Conservation (phyloP, 192 early-diverging fungal genomes). For the Mortierella hygrophila region DNA sequence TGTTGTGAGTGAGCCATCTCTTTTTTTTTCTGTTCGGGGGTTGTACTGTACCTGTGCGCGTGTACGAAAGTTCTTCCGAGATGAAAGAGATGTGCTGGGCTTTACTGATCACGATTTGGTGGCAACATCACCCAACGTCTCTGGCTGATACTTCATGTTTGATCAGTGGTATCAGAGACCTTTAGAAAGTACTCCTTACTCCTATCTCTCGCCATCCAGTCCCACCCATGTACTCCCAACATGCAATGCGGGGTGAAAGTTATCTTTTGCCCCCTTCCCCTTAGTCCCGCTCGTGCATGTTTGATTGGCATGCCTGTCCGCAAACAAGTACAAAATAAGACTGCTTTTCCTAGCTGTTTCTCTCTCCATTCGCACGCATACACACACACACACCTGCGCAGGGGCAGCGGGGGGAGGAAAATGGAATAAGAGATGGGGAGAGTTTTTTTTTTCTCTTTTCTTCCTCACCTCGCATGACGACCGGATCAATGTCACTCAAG, state of each 20-base stretch:
- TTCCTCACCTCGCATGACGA: conserved; percentile 33
- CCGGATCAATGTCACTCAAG: conserved; percentile 54
- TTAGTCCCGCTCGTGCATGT: not conserved
- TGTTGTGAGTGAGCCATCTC: no score
- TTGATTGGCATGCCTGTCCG: not conserved
- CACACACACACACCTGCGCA: not conserved
- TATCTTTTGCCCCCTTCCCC: not conserved
- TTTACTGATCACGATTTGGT: no score
- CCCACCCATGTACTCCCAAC: not conserved
- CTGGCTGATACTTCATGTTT: no score
- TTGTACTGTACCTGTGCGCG: no score
- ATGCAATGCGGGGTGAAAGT: not conserved
- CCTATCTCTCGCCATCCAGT: no score
- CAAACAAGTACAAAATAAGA: not conserved
- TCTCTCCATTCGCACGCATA: not conserved
- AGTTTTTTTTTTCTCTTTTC: not conserved
- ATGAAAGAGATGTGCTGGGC: no score
- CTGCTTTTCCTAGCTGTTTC: not conserved
- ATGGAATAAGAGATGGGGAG: not conserved
- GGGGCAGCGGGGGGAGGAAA: not conserved
- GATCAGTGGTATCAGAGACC: no score
- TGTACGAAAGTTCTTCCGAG: no score
- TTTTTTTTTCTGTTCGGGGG: no score
- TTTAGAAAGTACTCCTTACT: no score
- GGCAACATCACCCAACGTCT: no score